Conservation (phyloP, 306 rosid species). For the Ormosia emarginata region DNA sequence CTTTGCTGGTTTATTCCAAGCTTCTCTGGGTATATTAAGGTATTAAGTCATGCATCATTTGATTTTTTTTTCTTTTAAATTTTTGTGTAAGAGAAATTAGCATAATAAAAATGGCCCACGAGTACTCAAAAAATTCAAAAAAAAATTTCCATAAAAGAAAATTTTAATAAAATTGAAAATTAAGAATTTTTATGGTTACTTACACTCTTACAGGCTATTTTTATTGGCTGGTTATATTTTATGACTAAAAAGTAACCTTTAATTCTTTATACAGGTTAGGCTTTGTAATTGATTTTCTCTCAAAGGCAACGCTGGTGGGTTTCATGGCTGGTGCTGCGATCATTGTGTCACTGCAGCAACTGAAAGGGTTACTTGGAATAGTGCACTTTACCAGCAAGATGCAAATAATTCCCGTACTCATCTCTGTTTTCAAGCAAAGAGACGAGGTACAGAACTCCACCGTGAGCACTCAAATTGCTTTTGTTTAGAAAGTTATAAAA, state of each 20-base stretch:
- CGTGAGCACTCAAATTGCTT: not conserved
- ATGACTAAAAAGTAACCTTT: not conserved
- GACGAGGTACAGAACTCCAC: slow-evolving; percentile 48
- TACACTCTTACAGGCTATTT: not conserved
- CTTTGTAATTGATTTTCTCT: slow-evolving; percentile 85
- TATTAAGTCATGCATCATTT: slow-evolving; percentile 19
- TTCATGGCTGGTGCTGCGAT: slow-evolving; percentile 96
- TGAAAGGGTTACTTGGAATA: slow-evolving; percentile 92
- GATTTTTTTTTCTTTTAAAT: not conserved
- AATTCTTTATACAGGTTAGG: slow-evolving; percentile 56
- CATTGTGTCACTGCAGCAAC: slow-evolving; percentile 82
- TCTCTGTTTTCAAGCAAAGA: slow-evolving; percentile 51
- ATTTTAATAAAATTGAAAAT: not conserved
- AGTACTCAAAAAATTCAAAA: not conserved
- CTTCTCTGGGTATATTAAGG: slow-evolving; percentile 86
- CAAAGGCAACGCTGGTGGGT: slow-evolving; percentile 88
- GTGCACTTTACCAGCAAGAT: slow-evolving; percentile 75
- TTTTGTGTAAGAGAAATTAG: not conserved
- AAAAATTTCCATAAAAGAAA: not conserved
- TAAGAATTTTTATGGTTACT: not conserved
- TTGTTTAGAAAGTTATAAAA: not conserved
- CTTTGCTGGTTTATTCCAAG: slow-evolving; percentile 84
- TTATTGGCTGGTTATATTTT: not conserved
- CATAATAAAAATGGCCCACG: not conserved
- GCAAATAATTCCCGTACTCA: slow-evolving; percentile 74